phyloP scores from a whole-genome alignment of 1,139 yeast species.

The Saccharomycopsis phalli region DNA sequence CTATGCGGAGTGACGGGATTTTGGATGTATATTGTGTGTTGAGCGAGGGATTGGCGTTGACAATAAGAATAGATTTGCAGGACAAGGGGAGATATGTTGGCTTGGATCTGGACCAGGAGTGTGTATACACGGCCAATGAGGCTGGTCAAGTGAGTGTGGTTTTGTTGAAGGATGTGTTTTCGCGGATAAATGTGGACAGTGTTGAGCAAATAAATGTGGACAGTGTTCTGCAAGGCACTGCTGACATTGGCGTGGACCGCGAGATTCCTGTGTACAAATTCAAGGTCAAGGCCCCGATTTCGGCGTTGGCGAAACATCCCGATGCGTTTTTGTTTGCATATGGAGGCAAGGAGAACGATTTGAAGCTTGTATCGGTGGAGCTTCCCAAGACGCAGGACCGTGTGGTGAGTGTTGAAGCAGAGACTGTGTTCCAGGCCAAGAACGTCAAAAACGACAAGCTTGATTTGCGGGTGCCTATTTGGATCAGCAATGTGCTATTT shows the following conservation, averaged over 20 bases:
- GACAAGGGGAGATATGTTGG: slow-evolving; percentile 22
- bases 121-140: slow-evolving; percentile 33
- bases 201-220: slow-evolving; percentile 20
- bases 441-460: slow-evolving; percentile 61
- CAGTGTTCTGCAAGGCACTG: slow-evolving; percentile 22
- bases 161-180: slow-evolving; percentile 13
- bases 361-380: slow-evolving; percentile 39
- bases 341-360: slow-evolving; percentile 70
- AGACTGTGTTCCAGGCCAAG: slow-evolving; percentile 44
- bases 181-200: slow-evolving; percentile 20
- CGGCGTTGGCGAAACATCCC: slow-evolving; percentile 37
- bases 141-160: slow-evolving; percentile 44
- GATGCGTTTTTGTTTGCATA: slow-evolving; percentile 45
- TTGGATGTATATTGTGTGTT: slow-evolving; percentile 23
- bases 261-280: slow-evolving; percentile 26
- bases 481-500: slow-evolving; percentile 48
- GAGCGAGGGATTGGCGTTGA: slow-evolving; percentile 20
- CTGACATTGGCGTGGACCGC: slow-evolving; percentile 31
- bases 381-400: slow-evolving; percentile 17
- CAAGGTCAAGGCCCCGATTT: slow-evolving; percentile 29
- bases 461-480: slow-evolving; percentile 58
- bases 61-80: slow-evolving; percentile 31
- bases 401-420: neutral
- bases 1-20: slow-evolving; percentile 13
- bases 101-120: slow-evolving; percentile 22